Evolutionary conservation across 148 eudicot species (phyloP), one percentile per base, ranked within the genome.

Genomic region (Suaeda aralocaspica): DNA sequence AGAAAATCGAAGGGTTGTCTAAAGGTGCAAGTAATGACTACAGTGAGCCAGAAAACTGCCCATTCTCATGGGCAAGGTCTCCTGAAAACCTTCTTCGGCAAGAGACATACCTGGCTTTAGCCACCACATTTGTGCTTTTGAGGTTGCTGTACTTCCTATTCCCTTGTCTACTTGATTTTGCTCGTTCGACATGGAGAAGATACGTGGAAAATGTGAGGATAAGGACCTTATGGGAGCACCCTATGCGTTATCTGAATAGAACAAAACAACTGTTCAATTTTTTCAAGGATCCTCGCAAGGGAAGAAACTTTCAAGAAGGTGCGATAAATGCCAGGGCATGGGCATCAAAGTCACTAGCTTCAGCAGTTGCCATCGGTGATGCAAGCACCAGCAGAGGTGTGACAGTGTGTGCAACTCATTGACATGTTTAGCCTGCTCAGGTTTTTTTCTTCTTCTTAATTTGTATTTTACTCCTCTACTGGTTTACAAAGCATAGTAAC

Each of bases 321-420:
- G 96, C 98, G 18, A 79, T 83, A 69, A 89, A 84, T 63, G 97
- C 97, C 0, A 82, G 86, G 70, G 96, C 86, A 19, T 92, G 96
- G 96, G 98, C 96, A 64, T 90, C 98, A 0, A 90, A 92, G 76
- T 92, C 98, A 6, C 77, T 87, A 46, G 98, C 96, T 65, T 84
- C 94, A 15, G 86, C 86, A 4, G 96, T 93, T 72, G 81, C 94
- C 15, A 81, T 93, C 63, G 91, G 91, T 50, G 98, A 92, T 69
- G 83, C 92, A 29, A 84, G 86, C 57, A 73, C 85, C 31, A 85
- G 90, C 82, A 75, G 92, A 55, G 82, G 69, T 52, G 74, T 31
- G 39, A 59, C 82, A 70, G 72, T 75, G 70, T 72, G 80, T 73
- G 73, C 69, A 14, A 72, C 67, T 64, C 76, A 78, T 24, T 78